Evolutionary conservation across 176 grass and related monocot species (phyloP), one percentile per base, ranked within the genome.

Genomic region (Otatea glauca): DNA sequence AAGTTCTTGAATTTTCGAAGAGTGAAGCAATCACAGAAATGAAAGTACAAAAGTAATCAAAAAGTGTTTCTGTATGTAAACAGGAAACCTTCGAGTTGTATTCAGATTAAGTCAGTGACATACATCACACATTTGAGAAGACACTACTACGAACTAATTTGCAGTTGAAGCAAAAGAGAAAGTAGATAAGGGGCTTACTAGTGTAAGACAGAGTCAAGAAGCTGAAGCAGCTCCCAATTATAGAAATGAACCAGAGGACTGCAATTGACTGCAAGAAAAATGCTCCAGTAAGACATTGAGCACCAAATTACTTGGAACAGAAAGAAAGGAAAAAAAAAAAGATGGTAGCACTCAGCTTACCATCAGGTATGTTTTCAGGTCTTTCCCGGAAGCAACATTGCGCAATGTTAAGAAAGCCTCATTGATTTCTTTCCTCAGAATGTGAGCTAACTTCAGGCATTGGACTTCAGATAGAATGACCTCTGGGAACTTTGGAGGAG

Each of bases 181-280:
- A 61, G n/a, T 61, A 61, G n/a, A 61, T 12, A 25, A 12, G 58
- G n/a, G 9, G 9, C 58, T 61, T 50, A 98, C 95, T 85, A 54
- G 87, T 92, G 66, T 98, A 98, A 45, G 82, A 83, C 17, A 98
- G 85, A 74, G 91, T 97, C 87, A 98, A 74, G 74, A 98, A 93
- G 60, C 87, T 98, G 89, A 95, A 98, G 91, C 91, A 98, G 76
- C 88, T 73, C 50, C 91, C 92, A 42, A 93, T 81, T 79, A 95
- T 76, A 64, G 95, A 98, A 85, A 95, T 59, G 48, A 95, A 79
- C 92, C 95, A 98, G 21, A 98, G 68, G 44, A 42, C 79, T 39
- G 18, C 91, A 88, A 95, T 43, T 53, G 87, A 84, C 92, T 98
- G 90, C 75, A 69, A 69, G 25, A 65, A 70, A 73, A 65, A 68